Percentiles rank a stretch among this genome's conserved stretches.
These are phyloP conservation scores for Suhomyces sp. DNA, from an alignment of 805 yeast genomes.

Conservation along the genomic window DNA sequence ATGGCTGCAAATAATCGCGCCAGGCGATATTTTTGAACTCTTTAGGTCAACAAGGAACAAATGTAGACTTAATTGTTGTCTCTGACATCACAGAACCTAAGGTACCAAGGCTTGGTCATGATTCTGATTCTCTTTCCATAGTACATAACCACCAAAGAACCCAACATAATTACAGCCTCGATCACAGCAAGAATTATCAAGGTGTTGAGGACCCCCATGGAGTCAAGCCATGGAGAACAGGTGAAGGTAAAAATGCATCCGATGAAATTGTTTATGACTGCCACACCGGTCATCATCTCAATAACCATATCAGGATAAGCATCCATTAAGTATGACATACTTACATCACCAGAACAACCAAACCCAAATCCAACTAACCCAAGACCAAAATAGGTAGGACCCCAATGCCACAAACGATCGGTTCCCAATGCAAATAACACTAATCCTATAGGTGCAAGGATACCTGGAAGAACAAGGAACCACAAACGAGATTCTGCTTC, in stretches of 20 bases:
- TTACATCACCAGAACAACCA: slow-evolving; percentile 70
- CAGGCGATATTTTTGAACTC: neutral
- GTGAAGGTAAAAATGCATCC: slow-evolving; percentile 67
- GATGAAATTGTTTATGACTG: slow-evolving; percentile 60
- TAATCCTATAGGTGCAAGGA: slow-evolving; percentile 61
- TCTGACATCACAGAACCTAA: slow-evolving; percentile 47
- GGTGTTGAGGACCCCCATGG: slow-evolving; percentile 55
- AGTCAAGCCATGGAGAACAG: slow-evolving; percentile 58
- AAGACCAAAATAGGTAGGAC: slow-evolving; percentile 54
- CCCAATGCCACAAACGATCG: slow-evolving; percentile 52
- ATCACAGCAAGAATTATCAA: slow-evolving; percentile 60
- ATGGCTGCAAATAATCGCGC: slow-evolving; percentile 1
- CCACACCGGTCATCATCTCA: slow-evolving; percentile 70
- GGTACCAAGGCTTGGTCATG: slow-evolving; percentile 56
- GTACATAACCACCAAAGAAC: slow-evolving; percentile 54
- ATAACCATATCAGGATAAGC: slow-evolving; percentile 66
- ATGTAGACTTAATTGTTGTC: slow-evolving; percentile 2
- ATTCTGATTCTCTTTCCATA: slow-evolving; percentile 61
- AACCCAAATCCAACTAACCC: slow-evolving; percentile 68
- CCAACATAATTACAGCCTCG: slow-evolving; percentile 55
- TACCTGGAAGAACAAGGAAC: slow-evolving; percentile 52
- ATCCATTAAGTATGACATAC: slow-evolving; percentile 66
- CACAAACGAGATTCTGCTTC: slow-evolving; percentile 67
- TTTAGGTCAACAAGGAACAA: neutral
- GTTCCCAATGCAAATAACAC: slow-evolving; percentile 67